Evolutionary conservation across 129 eudicot genomes (phyloP), one percentile per base, ranked within the genome.

Genomic region (Logfia minima): DNA sequence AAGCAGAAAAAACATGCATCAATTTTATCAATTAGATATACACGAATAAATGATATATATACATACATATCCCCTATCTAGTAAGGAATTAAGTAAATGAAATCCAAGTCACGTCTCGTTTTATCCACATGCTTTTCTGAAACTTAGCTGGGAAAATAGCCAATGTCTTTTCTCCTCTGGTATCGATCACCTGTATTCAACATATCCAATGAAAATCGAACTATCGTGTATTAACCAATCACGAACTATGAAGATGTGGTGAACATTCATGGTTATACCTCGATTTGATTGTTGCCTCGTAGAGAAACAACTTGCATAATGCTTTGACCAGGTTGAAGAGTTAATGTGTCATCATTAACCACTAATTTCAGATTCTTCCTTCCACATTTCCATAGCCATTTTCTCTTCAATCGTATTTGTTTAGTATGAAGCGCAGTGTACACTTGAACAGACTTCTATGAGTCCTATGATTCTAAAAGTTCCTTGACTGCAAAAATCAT

Each of bases 101-200:
- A 67, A 17, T 1, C 8, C 21, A 41, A 21, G 4, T 24, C 82
- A 21, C 19, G 87, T 96, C 97, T 79, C 85, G 84, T 81, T 85
- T 94, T 41, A 89, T 86, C 99, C 99, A 94, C 99, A 94, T 89
- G 89, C 92, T 94, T 83, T 91, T 94, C 75, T 89, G 97, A 74
- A 94, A 94, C 73, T 91, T 94, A 45, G 99, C 96, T 41, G 99
- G 97, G 77, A 94, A 91, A 58, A 89, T 61, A 23, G 96, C 97
- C 78, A 91, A 74, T 17, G 87, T 52, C 21, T 77, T 87, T 80
- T 86, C 83, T 26, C 97, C 94, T 81, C 85, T 91, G 7, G 88
- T 71, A 71, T 94, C 97, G 81, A 88, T 67, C 45, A 89, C 91
- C 99, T 94, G 76, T 31, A 72, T 6, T 32, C 28, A 29, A 28